Evolutionary conservation across 2,329 filamentous ascomycete genomes (phyloP).

Genomic region (Monilinia vaccinii-corymbosi): DNA sequence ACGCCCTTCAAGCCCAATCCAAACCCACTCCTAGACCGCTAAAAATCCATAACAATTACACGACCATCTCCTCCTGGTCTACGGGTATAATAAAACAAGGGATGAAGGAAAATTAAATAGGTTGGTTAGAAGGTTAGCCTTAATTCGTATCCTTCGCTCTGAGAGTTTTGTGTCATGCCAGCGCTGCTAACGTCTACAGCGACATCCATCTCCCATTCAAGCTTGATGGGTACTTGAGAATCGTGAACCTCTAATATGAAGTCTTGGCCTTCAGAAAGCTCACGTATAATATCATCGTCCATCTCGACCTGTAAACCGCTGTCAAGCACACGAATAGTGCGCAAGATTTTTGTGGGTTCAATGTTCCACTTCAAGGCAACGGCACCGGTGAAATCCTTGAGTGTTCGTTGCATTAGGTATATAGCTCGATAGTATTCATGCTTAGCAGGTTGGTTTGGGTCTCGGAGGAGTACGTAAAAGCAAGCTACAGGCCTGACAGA

Average conservation of each 20-base stretch:
- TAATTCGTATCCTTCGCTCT: slow-evolving; percentile 28
- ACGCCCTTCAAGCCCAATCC: slow-evolving; percentile 5
- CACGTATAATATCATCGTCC: slow-evolving; percentile 80
- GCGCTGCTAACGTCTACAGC: slow-evolving; percentile 24
- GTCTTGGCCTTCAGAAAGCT: slow-evolving; percentile 83
- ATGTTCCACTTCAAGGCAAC: slow-evolving; percentile 75
- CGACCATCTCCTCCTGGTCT: slow-evolving; percentile 18
- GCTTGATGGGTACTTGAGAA: slow-evolving; percentile 34
- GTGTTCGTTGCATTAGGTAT: slow-evolving; percentile 70
- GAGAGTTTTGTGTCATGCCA: slow-evolving; percentile 19
- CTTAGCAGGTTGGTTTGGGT: slow-evolving; percentile 36
- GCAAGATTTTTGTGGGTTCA: slow-evolving; percentile 60
- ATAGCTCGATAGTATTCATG: slow-evolving; percentile 69
- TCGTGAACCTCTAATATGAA: slow-evolving; percentile 51
- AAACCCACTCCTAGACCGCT: not conserved
- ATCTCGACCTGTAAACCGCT: slow-evolving; percentile 75
- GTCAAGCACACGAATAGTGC: slow-evolving; percentile 62
- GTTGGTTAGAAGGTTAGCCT: slow-evolving; percentile 29
- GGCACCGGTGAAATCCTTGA: slow-evolving; percentile 62
- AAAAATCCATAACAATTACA: slow-evolving; percentile 25
- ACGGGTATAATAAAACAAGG: slow-evolving; percentile 20
- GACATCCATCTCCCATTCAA: slow-evolving; percentile 55
- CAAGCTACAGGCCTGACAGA: slow-evolving; percentile 70
- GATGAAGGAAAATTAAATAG: slow-evolving; percentile 12
- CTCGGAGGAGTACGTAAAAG: slow-evolving; percentile 65